These are phyloP conservation scores for Sonneratia alba DNA, from an alignment of 345 rosid species.

Conservation along the genomic window DNA sequence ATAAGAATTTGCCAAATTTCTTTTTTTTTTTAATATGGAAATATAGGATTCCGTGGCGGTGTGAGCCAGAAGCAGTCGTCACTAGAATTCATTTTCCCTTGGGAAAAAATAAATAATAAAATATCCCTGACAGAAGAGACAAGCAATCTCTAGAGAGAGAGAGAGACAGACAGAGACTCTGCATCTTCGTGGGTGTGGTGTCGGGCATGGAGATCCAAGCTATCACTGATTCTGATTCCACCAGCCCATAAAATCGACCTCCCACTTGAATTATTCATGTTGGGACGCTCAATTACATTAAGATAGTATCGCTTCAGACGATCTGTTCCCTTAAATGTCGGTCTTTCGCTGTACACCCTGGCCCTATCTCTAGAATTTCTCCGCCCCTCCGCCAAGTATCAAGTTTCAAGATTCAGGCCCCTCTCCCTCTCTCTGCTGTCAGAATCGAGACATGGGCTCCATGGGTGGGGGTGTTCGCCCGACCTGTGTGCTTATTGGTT, in stretches of 20 bases:
- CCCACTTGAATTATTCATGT: neutral
- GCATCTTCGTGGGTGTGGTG: neutral
- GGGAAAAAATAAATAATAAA: neutral
- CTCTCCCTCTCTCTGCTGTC: no score
- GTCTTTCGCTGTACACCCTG: neutral
- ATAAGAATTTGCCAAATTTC: no score
- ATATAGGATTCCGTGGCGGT: no score
- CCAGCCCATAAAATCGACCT: neutral
- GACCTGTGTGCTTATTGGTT: neutral
- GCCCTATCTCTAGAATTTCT: neutral
- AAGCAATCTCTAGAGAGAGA: neutral
- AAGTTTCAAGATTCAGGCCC: no score
- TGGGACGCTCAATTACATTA: neutral
- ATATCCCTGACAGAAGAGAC: neutral
- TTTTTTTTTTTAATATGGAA: no score
- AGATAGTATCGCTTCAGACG: neutral
- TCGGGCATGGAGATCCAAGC: slow-evolving; percentile 1
- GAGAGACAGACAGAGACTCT: neutral
- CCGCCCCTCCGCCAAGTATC: neutral
- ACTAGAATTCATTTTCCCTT: no score
- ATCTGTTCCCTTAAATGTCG: neutral
- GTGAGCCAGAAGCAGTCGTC: no score
- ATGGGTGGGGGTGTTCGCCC: neutral
- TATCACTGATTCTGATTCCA: slow-evolving; percentile 1
- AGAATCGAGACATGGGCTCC: neutral